Evolutionary conservation across 495 filamentous ascomycete genomes (phyloP), one percentile per base, ranked within the genome.

Genomic region (Friedmanniomyces endolithicus): DNA sequence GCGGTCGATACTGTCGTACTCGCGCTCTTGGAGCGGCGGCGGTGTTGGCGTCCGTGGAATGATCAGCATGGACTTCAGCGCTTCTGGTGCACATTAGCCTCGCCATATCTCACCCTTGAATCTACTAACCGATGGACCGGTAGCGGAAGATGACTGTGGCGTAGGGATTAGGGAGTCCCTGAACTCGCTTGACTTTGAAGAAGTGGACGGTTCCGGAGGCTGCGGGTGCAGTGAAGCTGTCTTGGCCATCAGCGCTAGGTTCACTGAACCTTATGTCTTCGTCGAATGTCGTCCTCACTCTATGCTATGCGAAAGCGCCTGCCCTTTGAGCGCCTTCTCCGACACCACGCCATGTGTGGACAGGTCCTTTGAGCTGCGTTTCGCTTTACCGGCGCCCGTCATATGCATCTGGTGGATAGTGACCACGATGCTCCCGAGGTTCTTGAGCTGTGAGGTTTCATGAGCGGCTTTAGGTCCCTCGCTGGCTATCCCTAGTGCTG

Each of bases 291-390:
- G 12, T 6, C 16, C 51, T 33, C 41, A 60, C 57, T 44, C 40
- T 1, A 54, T 46, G 20, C 27, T 47, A 35, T 60, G 57, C 19
- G 52, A 50, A 2, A 60, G 11, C 19, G 52, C 12, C 25, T 52
- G 44, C 19, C 57, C 57, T 29, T 60, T 60, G 29, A 56, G 14
- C 11, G 23, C 44, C 33, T 60, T 60, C 47, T 60, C 46, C 3
- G 57, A 51, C 12, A 60, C 31, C 1, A 47, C 23, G 7, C 52
- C 52, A 17, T 33, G 25, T 19, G 45, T 22, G 9, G 19, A 14
- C 7, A 25, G 43, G 34, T 52, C n/a, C 31, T 20, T 11, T 23
- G 29, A 17, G 4, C 22, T 16, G 11, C 8, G 2, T 3, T 3
- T 17, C 2, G 37, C 37, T 19, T 6, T 14, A 19, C 6, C 6